phyloP scores from a whole-genome alignment of 1,284 basidiomycete genomes.

The Ceratobasidium sp. region DNA sequence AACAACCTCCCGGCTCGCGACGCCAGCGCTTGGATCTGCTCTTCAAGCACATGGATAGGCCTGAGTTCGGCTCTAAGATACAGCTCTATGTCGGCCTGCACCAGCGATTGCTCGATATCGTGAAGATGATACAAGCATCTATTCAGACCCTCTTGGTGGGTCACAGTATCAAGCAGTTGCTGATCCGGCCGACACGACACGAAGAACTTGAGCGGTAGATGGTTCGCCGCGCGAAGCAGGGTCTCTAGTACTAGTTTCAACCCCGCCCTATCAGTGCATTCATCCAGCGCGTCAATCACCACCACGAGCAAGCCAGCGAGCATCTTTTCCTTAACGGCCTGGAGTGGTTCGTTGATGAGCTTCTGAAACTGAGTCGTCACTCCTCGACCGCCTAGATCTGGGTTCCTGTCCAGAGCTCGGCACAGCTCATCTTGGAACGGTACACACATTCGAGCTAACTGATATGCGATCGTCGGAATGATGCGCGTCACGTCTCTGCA shows the following conservation, averaged over 20 bases:
- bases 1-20: not conserved
- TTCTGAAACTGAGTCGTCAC: conserved; percentile 10
- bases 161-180: not conserved
- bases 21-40: not conserved
- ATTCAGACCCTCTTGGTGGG: too few relatives aligned
- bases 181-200: conserved; percentile 15
- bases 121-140: too few relatives aligned
- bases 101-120: too few relatives aligned
- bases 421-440: not conserved
- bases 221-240: not conserved
- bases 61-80: not conserved
- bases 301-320: not conserved
- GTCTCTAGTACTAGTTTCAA: not conserved
- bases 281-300: conserved; percentile 31
- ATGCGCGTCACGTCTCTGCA: conserved; percentile 2
- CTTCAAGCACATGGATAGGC: not conserved
- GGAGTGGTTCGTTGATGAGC: not conserved
- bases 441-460: conserved; percentile 9
- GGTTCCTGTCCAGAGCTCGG: not conserved
- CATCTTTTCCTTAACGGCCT: not conserved
- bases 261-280: not conserved
- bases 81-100: conserved; percentile 6
- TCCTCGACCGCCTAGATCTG: not conserved
- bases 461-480: conserved; percentile 13
- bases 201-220: conserved; percentile 24